Conservation (phyloP, 139 green algal genomes). For the Micromonas commoda region DNA sequence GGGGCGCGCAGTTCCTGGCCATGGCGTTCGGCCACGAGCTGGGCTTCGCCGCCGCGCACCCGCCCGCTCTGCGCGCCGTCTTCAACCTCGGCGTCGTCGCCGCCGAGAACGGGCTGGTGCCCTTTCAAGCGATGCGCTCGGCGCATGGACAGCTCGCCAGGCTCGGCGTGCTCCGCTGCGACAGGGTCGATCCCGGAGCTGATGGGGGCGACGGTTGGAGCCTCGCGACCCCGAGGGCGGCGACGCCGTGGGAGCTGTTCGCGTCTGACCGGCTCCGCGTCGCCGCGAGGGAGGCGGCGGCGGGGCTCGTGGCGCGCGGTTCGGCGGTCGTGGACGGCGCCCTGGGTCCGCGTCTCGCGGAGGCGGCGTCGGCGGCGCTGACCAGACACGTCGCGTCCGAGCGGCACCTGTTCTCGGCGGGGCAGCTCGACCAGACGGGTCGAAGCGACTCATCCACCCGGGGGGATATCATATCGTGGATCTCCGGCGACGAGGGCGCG, state of each 20-base stretch:
- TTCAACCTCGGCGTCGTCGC: neutral
- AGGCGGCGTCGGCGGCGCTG: neutral
- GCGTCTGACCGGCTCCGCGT: neutral
- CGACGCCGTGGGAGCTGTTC: neutral
- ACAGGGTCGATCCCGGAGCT: neutral
- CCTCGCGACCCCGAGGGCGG: neutral
- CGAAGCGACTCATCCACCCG: neutral
- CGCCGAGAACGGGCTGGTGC: neutral
- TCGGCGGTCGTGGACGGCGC: neutral
- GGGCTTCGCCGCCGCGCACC: neutral
- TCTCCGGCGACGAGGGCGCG: neutral
- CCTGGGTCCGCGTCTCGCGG: neutral
- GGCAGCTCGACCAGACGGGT: neutral
- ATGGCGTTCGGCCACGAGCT: neutral
- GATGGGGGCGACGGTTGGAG: too few relatives aligned
- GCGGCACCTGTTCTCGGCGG: neutral
- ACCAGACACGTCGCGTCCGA: neutral
- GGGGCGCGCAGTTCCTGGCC: neutral
- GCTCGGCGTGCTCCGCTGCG: neutral
- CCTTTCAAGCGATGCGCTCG: neutral
- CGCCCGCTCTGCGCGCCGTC: neutral
- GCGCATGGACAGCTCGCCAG: neutral
- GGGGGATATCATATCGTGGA: neutral
- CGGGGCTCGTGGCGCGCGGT: neutral
- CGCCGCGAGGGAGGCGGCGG: neutral